Base-by-base conservation (phyloP, 208 protist genomes). In the Crithidia fasciculata region DNA sequence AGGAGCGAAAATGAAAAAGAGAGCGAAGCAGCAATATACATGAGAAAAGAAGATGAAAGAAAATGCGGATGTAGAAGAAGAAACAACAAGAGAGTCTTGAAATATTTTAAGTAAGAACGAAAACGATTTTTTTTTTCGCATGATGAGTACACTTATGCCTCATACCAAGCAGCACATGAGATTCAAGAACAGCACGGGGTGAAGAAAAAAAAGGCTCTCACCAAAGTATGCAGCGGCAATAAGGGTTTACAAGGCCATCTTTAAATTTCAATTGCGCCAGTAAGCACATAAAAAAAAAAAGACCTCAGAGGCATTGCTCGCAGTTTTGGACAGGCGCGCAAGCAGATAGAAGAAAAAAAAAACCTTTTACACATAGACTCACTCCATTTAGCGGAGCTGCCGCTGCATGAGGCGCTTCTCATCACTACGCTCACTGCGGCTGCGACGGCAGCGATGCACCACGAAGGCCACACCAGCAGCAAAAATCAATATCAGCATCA, bases 401-500 rank as follows among this genome's bases (percentile, higher is more conserved):
- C 61, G 65, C 50, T 67, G 60, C 4, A 74, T 9, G 2, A 80
- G 57, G 19, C 47, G 54, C 52, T 44, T 45, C 62, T 75, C 69
- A 43, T 70, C 54, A 36, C 50, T 53, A 4, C 54, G 52, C 62
- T 72, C 62, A 18, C 40, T 50, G 5, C 56, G 43, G 6, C 70
- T 54, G 4, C 64, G 60, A 5, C 72, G 63, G 16, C 59, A 82
- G 36, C 36, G 12, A 47, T 60, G 74, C 58, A 72, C 58, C 13
- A 76, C 56, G 56, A 74, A 65, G 4, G 68, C 69, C n/a, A 85
- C 39, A 0, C 28, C 36, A 1, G 68, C 67, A 4, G 60, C 69
- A 10, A 66, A 7, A 18, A 82, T n/a, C 40, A 85, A 53, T 2
- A 75, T n/a, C 15, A 78, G 4, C 41, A 76, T 73, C 40, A 82